Base-by-base conservation (phyloP, 75 land plant genomes). In the Pinus tabuliformis region DNA sequence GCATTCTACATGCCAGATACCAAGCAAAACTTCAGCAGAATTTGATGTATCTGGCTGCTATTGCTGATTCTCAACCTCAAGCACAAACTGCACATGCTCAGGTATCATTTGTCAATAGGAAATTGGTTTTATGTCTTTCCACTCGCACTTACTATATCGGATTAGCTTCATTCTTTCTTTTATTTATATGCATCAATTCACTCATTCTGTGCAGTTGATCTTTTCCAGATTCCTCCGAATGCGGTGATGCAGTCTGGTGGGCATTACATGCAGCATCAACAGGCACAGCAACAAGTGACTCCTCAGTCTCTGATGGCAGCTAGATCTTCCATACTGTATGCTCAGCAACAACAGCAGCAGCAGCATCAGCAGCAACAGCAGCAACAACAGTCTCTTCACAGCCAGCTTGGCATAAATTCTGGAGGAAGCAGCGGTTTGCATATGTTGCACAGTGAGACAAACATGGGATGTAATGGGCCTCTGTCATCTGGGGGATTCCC, bases 11-110 rank as follows among this genome's bases (percentile, higher is more conserved):
- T 60, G 60, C 74, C 74, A 92, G 95, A 77, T 94, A 90, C 68
- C 97, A 94, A 77, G 89, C 92, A 62, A 91, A 83, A 79, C 88
- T 94, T 80, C 97, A 94, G 73, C 90, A 92, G 76, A 94, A 94
- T 83, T 80, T 94, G 68, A 90, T 94, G 92, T 94, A 92, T 72
- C 79, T 94, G 20, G 97, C 97, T 80, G 97, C 97, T 22, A 92
- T 94, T 61, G 97, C 97, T 12, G 97, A 94, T 90, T 92, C 97
- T 21, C 97, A 94, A 58, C 97, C 97, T 11, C 95, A 88, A 62
- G 71, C 70, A 56, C 77, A 89, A 36, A 65, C 89, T 68, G 78
- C 81, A 76, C 83, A 83, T 70, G 78, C 95, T 56, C 97, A 90
- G 95, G 95, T 92, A 17, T 58, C 5, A 57, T 59, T 49, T 73